phyloP scores from a whole-genome alignment of 371 early-diverging fungal genomes.

The Saksenaea vasiformis region DNA sequence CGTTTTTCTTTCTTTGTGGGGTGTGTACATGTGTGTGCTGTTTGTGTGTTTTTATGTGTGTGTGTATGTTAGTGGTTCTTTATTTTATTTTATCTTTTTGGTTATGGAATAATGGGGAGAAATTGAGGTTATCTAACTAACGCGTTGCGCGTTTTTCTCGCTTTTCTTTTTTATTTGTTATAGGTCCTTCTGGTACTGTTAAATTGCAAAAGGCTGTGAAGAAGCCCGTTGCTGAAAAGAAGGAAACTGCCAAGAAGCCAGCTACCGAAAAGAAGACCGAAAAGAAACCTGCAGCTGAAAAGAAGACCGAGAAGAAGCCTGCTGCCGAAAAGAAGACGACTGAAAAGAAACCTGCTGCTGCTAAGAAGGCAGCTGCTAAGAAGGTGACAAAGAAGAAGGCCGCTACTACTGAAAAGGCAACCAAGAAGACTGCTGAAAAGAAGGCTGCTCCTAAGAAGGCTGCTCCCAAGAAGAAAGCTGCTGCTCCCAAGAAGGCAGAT shows the following conservation, averaged over 20 bases:
- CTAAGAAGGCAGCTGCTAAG: slow-evolving; percentile 36
- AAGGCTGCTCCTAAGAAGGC: slow-evolving; percentile 32
- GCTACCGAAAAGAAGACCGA: slow-evolving; percentile 41
- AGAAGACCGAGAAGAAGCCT: slow-evolving; percentile 43
- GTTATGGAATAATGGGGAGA: neutral
- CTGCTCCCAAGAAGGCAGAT: slow-evolving; percentile 40
- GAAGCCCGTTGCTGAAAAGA: slow-evolving; percentile 54
- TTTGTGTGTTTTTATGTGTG: no score
- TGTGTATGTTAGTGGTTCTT: no score
- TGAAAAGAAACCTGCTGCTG: slow-evolving; percentile 44
- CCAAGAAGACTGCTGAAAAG: slow-evolving; percentile 21
- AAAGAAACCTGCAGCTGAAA: slow-evolving; percentile 38
- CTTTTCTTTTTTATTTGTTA: neutral
- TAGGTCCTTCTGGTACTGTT: slow-evolving; percentile 66
- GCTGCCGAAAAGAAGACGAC: slow-evolving; percentile 44
- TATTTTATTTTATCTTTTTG: no score
- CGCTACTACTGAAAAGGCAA: slow-evolving; percentile 23
- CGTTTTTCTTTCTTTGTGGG: no score
- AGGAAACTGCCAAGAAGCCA: slow-evolving; percentile 55
- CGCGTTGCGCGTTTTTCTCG: neutral
- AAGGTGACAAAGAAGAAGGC: slow-evolving; percentile 28
- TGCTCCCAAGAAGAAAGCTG: slow-evolving; percentile 39
- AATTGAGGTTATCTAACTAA: neutral
- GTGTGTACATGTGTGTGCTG: no score
- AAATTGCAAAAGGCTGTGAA: slow-evolving; percentile 71